Evolutionary conservation across 2,329 filamentous ascomycete species (phyloP).

Genomic region (Metarhizium brunneum): DNA sequence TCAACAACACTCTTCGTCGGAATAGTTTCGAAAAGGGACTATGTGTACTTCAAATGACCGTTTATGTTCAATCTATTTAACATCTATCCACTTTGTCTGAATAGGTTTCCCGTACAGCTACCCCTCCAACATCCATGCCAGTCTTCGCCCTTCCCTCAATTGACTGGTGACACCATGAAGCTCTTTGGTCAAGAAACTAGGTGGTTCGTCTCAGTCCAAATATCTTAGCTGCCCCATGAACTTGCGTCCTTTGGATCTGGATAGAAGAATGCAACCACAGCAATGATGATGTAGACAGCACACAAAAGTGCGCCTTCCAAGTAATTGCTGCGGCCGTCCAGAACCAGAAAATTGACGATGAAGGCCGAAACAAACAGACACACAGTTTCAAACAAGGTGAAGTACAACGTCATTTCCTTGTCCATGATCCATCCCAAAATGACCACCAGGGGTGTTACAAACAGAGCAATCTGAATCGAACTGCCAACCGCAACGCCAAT

Average conservation of each 20-base stretch:
- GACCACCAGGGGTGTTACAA: conserved; percentile 61
- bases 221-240: conserved; percentile 18
- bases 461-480: conserved; percentile 64
- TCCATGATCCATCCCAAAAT: conserved; percentile 62
- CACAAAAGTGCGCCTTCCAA: conserved; percentile 67
- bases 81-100: too few relatives aligned
- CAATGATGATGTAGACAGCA: conserved; percentile 60
- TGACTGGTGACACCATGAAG: too few relatives aligned
- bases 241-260: conserved; percentile 42
- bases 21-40: too few relatives aligned
- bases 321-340: conserved; percentile 81
- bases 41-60: too few relatives aligned
- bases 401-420: conserved; percentile 70
- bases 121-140: too few relatives aligned
- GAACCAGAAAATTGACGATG: conserved; percentile 79
- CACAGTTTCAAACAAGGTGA: conserved; percentile 82
- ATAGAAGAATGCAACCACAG: conserved; percentile 58
- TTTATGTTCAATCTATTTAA: background rate
- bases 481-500: conserved; percentile 64
- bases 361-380: conserved; percentile 76
- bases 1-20: too few relatives aligned
- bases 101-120: too few relatives aligned
- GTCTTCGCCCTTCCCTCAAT: too few relatives aligned
- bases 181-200: background rate
- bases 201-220: background rate